These are phyloP conservation scores for Russula abietina DNA, from an alignment of 768 basidiomycete genomes.

Conservation along the genomic window DNA sequence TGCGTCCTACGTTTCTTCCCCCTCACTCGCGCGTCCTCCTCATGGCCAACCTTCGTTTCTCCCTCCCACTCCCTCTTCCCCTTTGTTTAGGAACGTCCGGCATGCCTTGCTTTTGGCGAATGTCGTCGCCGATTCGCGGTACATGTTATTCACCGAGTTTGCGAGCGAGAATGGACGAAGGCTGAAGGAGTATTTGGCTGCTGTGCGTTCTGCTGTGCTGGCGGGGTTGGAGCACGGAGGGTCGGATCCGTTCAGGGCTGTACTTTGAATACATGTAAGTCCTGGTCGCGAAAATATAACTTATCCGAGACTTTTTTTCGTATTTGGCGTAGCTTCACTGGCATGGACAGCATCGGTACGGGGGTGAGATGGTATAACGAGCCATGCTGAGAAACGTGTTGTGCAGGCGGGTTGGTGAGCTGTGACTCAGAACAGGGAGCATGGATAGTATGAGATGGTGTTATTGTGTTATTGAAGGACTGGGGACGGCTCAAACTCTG, in stretches of 20 bases:
- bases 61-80: background rate
- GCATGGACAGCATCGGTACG: too few species aligned
- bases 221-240: conserved; percentile 68
- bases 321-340: too few species aligned
- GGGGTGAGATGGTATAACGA: conserved; percentile 19
- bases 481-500: background rate
- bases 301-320: too few species aligned
- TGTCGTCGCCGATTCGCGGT: conserved; percentile 81
- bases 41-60: background rate
- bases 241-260: conserved; percentile 60
- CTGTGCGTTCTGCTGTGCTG: conserved; percentile 65
- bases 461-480: conserved; percentile 10
- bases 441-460: conserved; percentile 14
- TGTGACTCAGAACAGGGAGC: conserved; percentile 21
- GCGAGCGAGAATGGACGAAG: conserved; percentile 52
- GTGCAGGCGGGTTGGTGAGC: conserved; percentile 19
- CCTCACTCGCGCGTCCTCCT: background rate
- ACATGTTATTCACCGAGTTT: conserved; percentile 60
- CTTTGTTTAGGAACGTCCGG: conserved; percentile 62
- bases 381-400: conserved; percentile 17
- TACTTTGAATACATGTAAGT: conserved; percentile 20
- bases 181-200: conserved; percentile 67
- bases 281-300: too few species aligned
- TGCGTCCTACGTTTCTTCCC: conserved; percentile 33
- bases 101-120: conserved; percentile 72